Evolutionary conservation across 202 grass and related monocot genomes (phyloP), one percentile per base, ranked within the genome.

Genomic region (Brachypodium distachyon): DNA sequence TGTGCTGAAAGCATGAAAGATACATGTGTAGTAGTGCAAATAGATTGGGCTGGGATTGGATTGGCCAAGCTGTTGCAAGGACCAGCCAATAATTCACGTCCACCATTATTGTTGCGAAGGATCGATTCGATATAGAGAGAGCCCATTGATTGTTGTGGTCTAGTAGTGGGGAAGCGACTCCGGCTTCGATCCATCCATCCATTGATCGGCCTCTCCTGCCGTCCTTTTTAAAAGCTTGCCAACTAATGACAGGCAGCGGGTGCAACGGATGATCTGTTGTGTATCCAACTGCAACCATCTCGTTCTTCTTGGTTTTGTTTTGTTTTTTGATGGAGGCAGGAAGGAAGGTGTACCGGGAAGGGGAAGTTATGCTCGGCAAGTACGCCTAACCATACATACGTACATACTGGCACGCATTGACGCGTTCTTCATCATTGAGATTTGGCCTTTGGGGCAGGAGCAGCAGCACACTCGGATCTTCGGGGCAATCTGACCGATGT

Each of bases 61-160:
- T 0, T 17, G 42, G 8, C 41, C 39, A 25, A 44, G 62, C 52
- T 58, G 44, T 40, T 31, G 46, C 10, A 5, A 56, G 68, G 83
- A 60, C 52, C 79, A 79, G 83, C 75, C 66, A 83, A 78, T 83
- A 41, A 83, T 83, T 82, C 75, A 22, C 43, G 9, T 65, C 68
- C 12, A 8, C 9, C 60, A 79, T 79, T 74, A 83, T 79, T 81
- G 55, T 36, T 27, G 10, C 14, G 14, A 4, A 14, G 4, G 66
- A 70, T 48, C 65, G 42, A 29, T 69, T 65, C 37, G 61, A 42
- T 28, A 29, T 16, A 29, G 40, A 44, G 18, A 70, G 70, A 73
- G 67, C 33, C 36, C 59, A 60, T 63, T 77, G 73, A 67, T 78
- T 82, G 47, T n/a, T 22, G 59, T 36, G 84, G 52, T 53, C 44